phyloP scores from a whole-genome alignment of 495 filamentous ascomycete genomes.

The Podospora bellae-mahoneyi region DNA sequence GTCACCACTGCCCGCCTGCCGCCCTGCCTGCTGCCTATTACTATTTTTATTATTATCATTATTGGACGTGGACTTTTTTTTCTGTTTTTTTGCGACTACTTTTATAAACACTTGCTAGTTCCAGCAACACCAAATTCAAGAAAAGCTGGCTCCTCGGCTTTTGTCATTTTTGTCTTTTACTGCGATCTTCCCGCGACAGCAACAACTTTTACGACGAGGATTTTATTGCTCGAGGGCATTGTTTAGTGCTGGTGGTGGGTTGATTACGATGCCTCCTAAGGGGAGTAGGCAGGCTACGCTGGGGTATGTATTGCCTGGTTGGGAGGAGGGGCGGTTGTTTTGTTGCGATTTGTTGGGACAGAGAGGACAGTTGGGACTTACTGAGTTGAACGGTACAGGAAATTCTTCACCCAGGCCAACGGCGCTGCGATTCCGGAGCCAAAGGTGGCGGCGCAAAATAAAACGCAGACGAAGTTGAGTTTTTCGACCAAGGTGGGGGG shows the following conservation, averaged over 20 bases:
- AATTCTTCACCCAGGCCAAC: conserved; percentile 64
- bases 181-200: too few species aligned
- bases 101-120: not conserved
- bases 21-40: not conserved
- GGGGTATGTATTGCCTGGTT: conserved; percentile 72
- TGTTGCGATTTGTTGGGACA: too few species aligned
- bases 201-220: not conserved
- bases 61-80: not conserved
- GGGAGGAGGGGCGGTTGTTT: conserved; percentile 71
- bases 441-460: conserved; percentile 47
- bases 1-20: not conserved
- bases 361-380: too few species aligned
- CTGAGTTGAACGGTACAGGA: conserved; percentile 40
- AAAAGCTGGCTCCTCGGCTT: not conserved
- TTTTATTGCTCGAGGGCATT: too few species aligned
- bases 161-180: not conserved
- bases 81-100: not conserved
- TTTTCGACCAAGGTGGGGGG: conserved; percentile 53
- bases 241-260: not conserved
- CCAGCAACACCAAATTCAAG: not conserved
- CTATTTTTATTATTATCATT: not conserved
- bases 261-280: conserved; percentile 54
- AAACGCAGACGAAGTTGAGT: conserved; percentile 68
- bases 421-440: conserved; percentile 39
- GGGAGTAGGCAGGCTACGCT: conserved; percentile 63